Conservation (phyloP, 2,329 filamentous ascomycete genomes). For the Chaetomiaceae sp. region DNA sequence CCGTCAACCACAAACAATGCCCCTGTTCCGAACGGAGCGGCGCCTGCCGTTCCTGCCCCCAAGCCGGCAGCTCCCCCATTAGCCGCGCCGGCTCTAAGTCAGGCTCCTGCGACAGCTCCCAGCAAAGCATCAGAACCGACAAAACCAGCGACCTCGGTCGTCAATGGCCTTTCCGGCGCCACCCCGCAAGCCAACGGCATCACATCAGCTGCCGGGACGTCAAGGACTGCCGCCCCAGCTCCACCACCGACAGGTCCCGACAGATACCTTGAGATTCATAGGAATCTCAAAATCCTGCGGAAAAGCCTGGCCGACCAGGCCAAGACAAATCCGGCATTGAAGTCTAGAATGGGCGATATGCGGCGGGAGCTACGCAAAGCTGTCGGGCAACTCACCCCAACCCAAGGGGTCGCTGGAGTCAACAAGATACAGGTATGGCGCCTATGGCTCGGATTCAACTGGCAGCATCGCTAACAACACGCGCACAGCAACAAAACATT, state of each 20-base stretch:
- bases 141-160: slow-evolving; percentile 5
- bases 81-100: neutral
- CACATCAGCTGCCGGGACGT: neutral
- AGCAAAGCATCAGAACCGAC: slow-evolving; percentile 2
- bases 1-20: neutral
- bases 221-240: slow-evolving; percentile 1
- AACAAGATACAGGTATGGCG: slow-evolving; percentile 45
- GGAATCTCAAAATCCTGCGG: slow-evolving; percentile 58
- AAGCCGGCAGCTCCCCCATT: slow-evolving; percentile 7
- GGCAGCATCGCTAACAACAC: neutral
- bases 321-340: slow-evolving; percentile 54
- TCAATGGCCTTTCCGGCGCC: slow-evolving; percentile 12
- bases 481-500: slow-evolving; percentile 39
- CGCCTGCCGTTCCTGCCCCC: neutral
- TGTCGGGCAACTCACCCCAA: slow-evolving; percentile 63
- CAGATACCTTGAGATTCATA: slow-evolving; percentile 57
- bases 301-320: slow-evolving; percentile 46
- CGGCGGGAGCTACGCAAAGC: slow-evolving; percentile 66
- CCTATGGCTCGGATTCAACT: neutral
- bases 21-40: neutral
- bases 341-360: slow-evolving; percentile 65
- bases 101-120: neutral
- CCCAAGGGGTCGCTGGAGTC: slow-evolving; percentile 39
- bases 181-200: slow-evolving; percentile 10
- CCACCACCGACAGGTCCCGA: slow-evolving; percentile 31